A percentile compares a stretch with the other conserved stretches of the same genome.
Evolutionary conservation across 257 asterid genomes (phyloP).

Genomic region (Plantago major): DNA sequence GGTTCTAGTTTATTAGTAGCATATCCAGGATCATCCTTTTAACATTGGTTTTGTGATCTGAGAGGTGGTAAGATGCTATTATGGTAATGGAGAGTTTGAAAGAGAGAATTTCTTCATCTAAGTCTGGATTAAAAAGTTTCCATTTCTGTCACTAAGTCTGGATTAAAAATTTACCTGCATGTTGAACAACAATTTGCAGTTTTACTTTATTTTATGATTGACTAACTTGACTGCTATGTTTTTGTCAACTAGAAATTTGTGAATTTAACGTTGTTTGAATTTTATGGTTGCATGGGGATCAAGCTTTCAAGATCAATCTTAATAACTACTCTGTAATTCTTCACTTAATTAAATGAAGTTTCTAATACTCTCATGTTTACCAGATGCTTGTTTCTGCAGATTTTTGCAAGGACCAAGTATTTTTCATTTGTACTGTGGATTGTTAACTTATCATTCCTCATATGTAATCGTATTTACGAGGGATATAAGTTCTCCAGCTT

Average conservation of each 20-base stretch:
- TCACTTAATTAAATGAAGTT: slow-evolving; percentile 16
- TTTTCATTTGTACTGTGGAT: slow-evolving; percentile 63
- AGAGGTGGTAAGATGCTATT: too few relatives aligned
- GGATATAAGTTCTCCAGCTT: slow-evolving; percentile 77
- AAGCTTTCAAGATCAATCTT: slow-evolving; percentile 5
- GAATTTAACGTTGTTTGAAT: slow-evolving; percentile 6
- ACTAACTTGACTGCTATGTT: not conserved
- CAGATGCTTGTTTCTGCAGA: slow-evolving; percentile 54
- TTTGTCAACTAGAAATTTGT: slow-evolving; percentile 13
- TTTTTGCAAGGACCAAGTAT: slow-evolving; percentile 67
- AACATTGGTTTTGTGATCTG: too few relatives aligned
- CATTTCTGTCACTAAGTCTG: not conserved
- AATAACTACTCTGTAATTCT: slow-evolving; percentile 1
- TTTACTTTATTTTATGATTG: not conserved
- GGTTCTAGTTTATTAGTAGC: too few relatives aligned
- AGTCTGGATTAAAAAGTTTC: not conserved
- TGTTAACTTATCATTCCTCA: slow-evolving; percentile 65
- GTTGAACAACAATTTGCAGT: not conserved
- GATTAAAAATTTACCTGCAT: slow-evolving; percentile 10
- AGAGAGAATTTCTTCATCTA: too few relatives aligned
- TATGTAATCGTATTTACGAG: slow-evolving; percentile 73
- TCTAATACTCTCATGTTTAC: slow-evolving; percentile 43
- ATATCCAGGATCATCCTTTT: too few relatives aligned
- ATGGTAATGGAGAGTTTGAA: too few relatives aligned
- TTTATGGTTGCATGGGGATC: slow-evolving; percentile 9